A percentile compares a stretch with the other conserved stretches of the same genome.
Conservation (phyloP, 371 early-diverging fungal species). For the Rhizomucor pusillus region DNA sequence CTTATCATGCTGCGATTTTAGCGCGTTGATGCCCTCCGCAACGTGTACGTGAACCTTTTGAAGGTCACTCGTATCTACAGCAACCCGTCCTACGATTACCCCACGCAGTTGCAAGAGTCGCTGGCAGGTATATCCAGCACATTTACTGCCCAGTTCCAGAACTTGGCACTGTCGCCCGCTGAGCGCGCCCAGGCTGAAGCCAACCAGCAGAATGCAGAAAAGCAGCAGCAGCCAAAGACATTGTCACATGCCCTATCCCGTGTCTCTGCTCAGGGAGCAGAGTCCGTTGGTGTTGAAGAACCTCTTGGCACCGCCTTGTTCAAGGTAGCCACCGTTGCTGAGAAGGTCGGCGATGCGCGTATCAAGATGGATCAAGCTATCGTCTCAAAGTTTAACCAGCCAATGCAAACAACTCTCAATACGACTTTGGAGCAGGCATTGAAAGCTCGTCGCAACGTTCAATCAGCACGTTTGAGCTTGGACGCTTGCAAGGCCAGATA, state of each 20-base stretch:
- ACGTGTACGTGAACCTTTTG: constrained; percentile 66
- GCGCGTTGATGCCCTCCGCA: constrained; percentile 68
- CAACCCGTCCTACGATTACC: constrained; percentile 74
- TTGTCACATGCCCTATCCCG: constrained; percentile 75
- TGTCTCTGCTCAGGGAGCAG: constrained; percentile 63
- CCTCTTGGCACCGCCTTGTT: constrained; percentile 79
- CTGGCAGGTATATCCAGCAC: constrained; percentile 64
- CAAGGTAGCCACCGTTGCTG: constrained; percentile 79
- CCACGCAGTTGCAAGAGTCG: constrained; percentile 72
- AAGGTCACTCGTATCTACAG: constrained; percentile 74
- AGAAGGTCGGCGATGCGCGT: constrained; percentile 78
- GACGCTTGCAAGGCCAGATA: constrained; percentile 82
- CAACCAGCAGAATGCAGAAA: constrained; percentile 15
- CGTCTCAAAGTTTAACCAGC: constrained; percentile 70
- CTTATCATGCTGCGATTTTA: constrained; percentile 11
- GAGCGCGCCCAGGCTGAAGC: constrained; percentile 43
- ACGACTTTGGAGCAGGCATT: constrained; percentile 75
- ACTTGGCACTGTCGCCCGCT: constrained; percentile 54
- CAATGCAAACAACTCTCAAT: constrained; percentile 68
- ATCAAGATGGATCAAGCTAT: constrained; percentile 74
- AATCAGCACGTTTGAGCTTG: constrained; percentile 71
- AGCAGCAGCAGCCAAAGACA: constrained; percentile 53
- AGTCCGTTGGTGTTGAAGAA: constrained; percentile 69
- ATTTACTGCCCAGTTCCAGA: constrained; percentile 61
- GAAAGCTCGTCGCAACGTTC: constrained; percentile 82